Evolutionary conservation across 2,329 filamentous ascomycete genomes (phyloP), one percentile per base, ranked within the genome.

Genomic region (Daldinia sp.): DNA sequence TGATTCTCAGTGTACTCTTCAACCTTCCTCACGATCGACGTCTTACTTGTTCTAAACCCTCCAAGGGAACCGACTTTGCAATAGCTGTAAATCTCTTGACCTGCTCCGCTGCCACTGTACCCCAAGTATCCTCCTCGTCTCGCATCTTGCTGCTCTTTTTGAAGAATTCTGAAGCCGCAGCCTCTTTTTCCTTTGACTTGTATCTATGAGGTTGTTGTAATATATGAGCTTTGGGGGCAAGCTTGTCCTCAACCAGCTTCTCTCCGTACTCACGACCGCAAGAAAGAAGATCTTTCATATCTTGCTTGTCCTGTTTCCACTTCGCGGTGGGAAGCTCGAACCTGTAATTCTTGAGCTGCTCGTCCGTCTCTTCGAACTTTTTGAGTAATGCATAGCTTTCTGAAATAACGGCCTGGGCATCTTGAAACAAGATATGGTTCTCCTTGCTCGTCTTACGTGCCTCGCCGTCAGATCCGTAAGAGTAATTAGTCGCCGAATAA

Each of bases 351-450:
- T 74, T 67, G 12, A 76, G 70, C 35, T 70, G 72, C 53, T 72
- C 68, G 12, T 79, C 76, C 6, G 72, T 72, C 12, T 72, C 70
- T n/a, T 73, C 73, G 67, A 80, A 94, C 9, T 74, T 73, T 10
- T 71, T 65, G 13, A 81, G 63, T 2, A 82, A 74, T 2, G 70
- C 60, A 18, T 68, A 68, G 67, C 76, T 73, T 42, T 60, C 42
- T 10, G 72, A 72, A 6, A 75, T 67, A 18, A 74, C 51, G 5
- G 63, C 62, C 35, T 72, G 71, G 35, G 72, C 68, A 41, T 74
- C 63, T 54, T 74, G 68, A 64, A 74, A 77, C 13, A 79, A 69
- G 4, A 65, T 64, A 12, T 74, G 72, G 1, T 69, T 64, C 51
- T 77, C 74, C 51, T 75, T 76, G 46, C 60, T 48, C 18, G 57